Evolutionary conservation across 805 yeast species (phyloP), one percentile per base, ranked within the genome.

Genomic region (Metschnikowia cerradonensis): DNA sequence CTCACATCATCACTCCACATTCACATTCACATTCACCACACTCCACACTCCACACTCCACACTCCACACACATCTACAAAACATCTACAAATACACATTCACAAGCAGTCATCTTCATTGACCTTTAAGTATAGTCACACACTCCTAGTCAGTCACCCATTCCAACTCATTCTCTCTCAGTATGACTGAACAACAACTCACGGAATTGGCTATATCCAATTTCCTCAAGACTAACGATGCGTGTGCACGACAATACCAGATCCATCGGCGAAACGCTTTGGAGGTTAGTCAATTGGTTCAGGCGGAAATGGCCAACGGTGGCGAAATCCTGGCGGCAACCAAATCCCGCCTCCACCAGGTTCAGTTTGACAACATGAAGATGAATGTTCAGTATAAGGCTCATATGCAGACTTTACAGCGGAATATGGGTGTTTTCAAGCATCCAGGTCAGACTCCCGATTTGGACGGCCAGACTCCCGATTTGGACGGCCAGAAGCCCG

Each of bases 151-250:
- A 17, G 19, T 17, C 3, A 17, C 19, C 19, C 19, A 17, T 17
- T 2, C 19, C 19, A 2, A 17, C 19, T 17, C 19, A 17, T 17
- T 17, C 19, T 23, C 23, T 22, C 7, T 6, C 7, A 23, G 26
- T 22, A 26, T 26, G 30, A 26, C 61, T 47, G 74, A 71, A 49
- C 73, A 67, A 52, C 63, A 58, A 30, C 54, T 70, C 45, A 65
- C 71, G 2, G 73, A 70, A 30, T 65, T 61, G 38, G 56, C 71
- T 2, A 62, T 70, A 8, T 22, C 58, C 6, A 65, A 62, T 45
- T 64, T 61, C 51, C 63, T 72, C 35, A 58, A 60, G 45, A 65
- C 62, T 43, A 63, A 68, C 52, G 77, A 73, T 48, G 68, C 66
- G 47, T 49, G 62, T 10, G 62, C 71, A 1, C 41, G 57, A 6